These are phyloP conservation scores for Phytophthora constricta DNA, from an alignment of 352 stramenopile genomes.

Conservation along the genomic window DNA sequence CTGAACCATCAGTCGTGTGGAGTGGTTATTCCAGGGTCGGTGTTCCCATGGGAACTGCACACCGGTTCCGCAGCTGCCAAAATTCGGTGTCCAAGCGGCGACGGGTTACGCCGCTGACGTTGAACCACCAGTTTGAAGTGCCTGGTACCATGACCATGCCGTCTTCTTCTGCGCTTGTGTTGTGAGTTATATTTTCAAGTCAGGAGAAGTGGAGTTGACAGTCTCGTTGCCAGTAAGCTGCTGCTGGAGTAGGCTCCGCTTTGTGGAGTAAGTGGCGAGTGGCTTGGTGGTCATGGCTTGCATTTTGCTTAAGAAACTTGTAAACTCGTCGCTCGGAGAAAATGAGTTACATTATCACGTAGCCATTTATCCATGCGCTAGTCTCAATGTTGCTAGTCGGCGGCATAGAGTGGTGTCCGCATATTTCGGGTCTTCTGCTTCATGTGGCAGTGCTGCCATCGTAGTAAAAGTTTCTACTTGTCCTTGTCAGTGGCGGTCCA, in stretches of 20 bases:
- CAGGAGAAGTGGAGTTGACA: background rate
- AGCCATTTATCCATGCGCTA: slow-evolving; percentile 19
- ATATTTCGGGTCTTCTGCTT: slow-evolving; percentile 17
- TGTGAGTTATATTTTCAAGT: slow-evolving; percentile 2
- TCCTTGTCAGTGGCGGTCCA: background rate
- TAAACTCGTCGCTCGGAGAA: slow-evolving; percentile 31
- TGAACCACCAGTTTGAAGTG: slow-evolving; percentile 74
- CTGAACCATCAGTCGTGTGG: slow-evolving; percentile 57
- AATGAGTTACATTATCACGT: slow-evolving; percentile 10
- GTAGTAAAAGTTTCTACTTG: slow-evolving; percentile 1
- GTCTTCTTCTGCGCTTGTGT: slow-evolving; percentile 5
- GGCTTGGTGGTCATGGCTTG: slow-evolving; percentile 53
- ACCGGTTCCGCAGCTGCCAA: slow-evolving; percentile 59
- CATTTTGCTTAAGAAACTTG: slow-evolving; percentile 57
- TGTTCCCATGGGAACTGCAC: slow-evolving; percentile 89
- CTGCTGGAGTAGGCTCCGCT: slow-evolving; percentile 49
- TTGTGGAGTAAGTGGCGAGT: slow-evolving; percentile 53
- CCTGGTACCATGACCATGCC: slow-evolving; percentile 64
- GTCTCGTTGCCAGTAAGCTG: slow-evolving; percentile 33
- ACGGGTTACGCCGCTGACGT: slow-evolving; percentile 83
- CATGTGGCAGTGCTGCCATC: background rate
- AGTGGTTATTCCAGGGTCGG: slow-evolving; percentile 84
- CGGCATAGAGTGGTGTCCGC: slow-evolving; percentile 22
- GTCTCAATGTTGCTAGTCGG: slow-evolving; percentile 15
- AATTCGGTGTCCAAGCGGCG: slow-evolving; percentile 66